Percentiles rank a stretch among this genome's conserved stretches.
Evolutionary conservation across 169 alveolate species (phyloP).

Genomic region (Babesia caballi): DNA sequence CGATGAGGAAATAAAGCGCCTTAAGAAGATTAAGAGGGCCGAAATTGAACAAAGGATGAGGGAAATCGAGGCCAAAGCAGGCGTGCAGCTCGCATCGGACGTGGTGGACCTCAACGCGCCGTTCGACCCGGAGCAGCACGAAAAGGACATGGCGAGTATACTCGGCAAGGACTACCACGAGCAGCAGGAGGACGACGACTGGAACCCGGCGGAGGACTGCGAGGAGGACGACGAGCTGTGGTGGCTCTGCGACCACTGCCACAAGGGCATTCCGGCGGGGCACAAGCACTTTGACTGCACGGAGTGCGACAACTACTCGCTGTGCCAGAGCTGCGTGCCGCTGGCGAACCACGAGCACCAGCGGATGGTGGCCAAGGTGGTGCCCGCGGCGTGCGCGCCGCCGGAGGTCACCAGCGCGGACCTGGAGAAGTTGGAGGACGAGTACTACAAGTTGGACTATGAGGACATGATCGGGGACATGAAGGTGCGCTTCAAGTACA

Average conservation of each 20-base stretch:
- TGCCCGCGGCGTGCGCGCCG: conserved; percentile 58
- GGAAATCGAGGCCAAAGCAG: conserved; percentile 30
- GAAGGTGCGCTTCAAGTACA: conserved; percentile 73
- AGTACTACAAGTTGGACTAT: conserved; percentile 60
- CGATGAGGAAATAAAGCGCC: conserved; percentile 58
- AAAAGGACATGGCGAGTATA: conserved; percentile 39
- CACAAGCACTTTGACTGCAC: conserved; percentile 69
- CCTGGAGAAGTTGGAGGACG: conserved; percentile 18
- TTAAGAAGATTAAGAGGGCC: conserved; percentile 35
- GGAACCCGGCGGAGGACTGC: conserved; percentile 15
- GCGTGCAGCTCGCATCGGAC: conserved; percentile 19
- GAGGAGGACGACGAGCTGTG: conserved; percentile 64
- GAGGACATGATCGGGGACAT: conserved; percentile 76
- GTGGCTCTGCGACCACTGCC: conserved; percentile 76
- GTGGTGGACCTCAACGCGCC: conserved; percentile 57
- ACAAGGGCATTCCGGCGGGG: conserved; percentile 64
- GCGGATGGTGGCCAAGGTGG: conserved; percentile 54
- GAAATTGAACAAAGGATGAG: conserved; percentile 8
- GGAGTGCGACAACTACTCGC: conserved; percentile 69
- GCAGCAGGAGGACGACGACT: conserved; percentile 12
- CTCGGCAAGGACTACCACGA: conserved; percentile 29
- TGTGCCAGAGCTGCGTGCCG: conserved; percentile 68
- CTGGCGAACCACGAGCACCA: conserved; percentile 67
- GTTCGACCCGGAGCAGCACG: conserved; percentile 60
- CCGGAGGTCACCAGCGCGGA: conserved; percentile 17